Conservation (phyloP, 108 stramenopile species). For the Conticribra weissflogii region DNA sequence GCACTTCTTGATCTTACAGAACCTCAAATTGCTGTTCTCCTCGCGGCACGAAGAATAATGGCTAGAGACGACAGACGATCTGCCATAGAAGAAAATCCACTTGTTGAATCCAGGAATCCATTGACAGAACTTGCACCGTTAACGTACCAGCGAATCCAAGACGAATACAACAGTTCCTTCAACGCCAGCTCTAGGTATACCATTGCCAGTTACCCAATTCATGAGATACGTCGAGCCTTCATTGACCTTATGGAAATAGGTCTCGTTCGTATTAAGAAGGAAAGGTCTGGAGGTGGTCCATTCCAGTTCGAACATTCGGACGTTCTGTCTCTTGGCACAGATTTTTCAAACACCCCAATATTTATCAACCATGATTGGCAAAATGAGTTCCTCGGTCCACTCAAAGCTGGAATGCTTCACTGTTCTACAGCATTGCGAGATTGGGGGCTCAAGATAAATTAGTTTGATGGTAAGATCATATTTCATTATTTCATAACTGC, state of each 20-base stretch:
- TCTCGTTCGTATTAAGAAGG: slow-evolving; percentile 66
- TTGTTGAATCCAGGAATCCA: slow-evolving; percentile 14
- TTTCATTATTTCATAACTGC: no score
- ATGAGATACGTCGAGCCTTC: slow-evolving; percentile 49
- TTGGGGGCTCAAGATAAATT: slow-evolving; percentile 73
- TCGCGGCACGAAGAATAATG: slow-evolving; percentile 74
- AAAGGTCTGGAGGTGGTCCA: slow-evolving; percentile 69
- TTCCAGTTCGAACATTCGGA: slow-evolving; percentile 66
- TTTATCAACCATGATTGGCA: slow-evolving; percentile 69
- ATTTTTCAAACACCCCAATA: slow-evolving; percentile 67
- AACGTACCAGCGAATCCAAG: slow-evolving; percentile 77
- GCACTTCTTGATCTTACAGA: slow-evolving; percentile 76
- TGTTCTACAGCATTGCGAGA: slow-evolving; percentile 81
- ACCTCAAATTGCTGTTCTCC: slow-evolving; percentile 71
- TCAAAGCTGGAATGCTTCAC: slow-evolving; percentile 60
- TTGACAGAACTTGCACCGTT: slow-evolving; percentile 49
- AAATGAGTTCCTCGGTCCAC: slow-evolving; percentile 59
- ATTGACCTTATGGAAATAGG: slow-evolving; percentile 67
- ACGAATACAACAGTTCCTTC: slow-evolving; percentile 69
- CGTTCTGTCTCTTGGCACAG: slow-evolving; percentile 26
- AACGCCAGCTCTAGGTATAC: slow-evolving; percentile 42
- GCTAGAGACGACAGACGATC: slow-evolving; percentile 54
- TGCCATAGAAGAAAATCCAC: slow-evolving; percentile 49
- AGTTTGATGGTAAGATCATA: no score
- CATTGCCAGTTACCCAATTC: slow-evolving; percentile 38